A percentile compares a stretch with the other conserved stretches of the same genome.
phyloP scores from a whole-genome alignment of 371 early-diverging fungal genomes.

The Dinochytrium kinnereticum region DNA sequence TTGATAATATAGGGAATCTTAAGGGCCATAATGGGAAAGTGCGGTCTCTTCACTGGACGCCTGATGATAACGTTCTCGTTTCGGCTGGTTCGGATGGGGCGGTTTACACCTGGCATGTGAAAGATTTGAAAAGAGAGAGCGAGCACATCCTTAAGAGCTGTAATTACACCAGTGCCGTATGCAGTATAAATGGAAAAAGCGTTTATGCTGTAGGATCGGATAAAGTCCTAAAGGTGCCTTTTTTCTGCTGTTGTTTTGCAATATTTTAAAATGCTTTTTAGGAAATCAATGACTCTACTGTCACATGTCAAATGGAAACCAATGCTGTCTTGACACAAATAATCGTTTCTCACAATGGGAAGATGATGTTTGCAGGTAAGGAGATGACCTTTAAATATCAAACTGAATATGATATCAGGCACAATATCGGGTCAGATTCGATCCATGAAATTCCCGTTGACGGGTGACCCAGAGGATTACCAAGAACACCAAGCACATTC shows the following conservation, averaged over 20 bases:
- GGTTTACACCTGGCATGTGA: conserved; percentile 57
- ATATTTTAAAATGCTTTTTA: conserved; percentile 18
- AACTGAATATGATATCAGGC: conserved; percentile 39
- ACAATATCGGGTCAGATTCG: conserved; percentile 47
- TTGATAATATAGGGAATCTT: conserved; percentile 54
- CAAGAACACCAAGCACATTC: conserved; percentile 60
- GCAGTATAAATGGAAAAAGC: conserved; percentile 42
- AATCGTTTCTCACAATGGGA: conserved; percentile 52
- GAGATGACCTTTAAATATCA: not conserved
- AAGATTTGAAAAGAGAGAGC: conserved; percentile 54
- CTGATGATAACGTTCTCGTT: conserved; percentile 56
- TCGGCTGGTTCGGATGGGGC: conserved; percentile 60
- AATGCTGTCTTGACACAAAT: conserved; percentile 53
- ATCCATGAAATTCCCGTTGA: conserved; percentile 53
- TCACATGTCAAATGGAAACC: conserved; percentile 53
- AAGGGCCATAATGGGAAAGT: conserved; percentile 66
- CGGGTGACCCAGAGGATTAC: conserved; percentile 47
- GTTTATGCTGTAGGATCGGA: conserved; percentile 61
- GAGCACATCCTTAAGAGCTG: conserved; percentile 62
- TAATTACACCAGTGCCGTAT: conserved; percentile 53
- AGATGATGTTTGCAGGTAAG: conserved; percentile 63
- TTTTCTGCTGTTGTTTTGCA: not conserved
- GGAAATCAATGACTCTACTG: conserved; percentile 61
- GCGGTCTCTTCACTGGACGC: conserved; percentile 54
- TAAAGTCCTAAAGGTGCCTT: conserved; percentile 54